These are phyloP conservation scores for Helotiales sp. DNA, from an alignment of 2,329 filamentous ascomycete species.

Conservation along the genomic window DNA sequence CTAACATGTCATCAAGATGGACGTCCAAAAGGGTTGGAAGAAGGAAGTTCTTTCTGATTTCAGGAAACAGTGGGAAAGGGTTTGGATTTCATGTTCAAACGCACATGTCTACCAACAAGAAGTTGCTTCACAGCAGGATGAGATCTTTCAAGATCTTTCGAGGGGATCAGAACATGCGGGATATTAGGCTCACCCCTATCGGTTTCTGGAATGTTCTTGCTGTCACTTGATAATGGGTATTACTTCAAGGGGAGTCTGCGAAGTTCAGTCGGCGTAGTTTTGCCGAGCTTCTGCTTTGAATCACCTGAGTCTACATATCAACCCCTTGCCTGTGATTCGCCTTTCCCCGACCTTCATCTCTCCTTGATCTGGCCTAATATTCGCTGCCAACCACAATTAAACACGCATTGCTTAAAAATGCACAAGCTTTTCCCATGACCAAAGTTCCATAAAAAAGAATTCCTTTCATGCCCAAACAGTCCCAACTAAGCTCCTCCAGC, in stretches of 20 bases:
- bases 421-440: neutral
- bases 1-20: neutral
- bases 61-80: conserved; percentile 28
- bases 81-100: conserved; percentile 21
- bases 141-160: neutral
- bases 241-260: too few species aligned
- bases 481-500: neutral
- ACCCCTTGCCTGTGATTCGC: too few species aligned
- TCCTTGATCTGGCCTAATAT: too few species aligned
- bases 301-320: too few species aligned
- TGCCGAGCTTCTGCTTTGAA: too few species aligned
- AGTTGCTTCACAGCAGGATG: neutral
- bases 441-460: neutral
- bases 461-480: neutral
- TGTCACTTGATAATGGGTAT: too few species aligned
- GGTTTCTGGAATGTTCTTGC: neutral
- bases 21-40: conserved; percentile 20
- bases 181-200: too few species aligned
- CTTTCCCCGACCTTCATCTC: too few species aligned
- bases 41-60: conserved; percentile 30
- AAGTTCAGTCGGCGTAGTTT: too few species aligned
- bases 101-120: neutral
- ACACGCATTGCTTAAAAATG: too few species aligned
- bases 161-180: too few species aligned
- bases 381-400: too few species aligned